Evolutionary conservation across 2,329 filamentous ascomycete species (phyloP).

Genomic region (Clonostachys sp.): DNA sequence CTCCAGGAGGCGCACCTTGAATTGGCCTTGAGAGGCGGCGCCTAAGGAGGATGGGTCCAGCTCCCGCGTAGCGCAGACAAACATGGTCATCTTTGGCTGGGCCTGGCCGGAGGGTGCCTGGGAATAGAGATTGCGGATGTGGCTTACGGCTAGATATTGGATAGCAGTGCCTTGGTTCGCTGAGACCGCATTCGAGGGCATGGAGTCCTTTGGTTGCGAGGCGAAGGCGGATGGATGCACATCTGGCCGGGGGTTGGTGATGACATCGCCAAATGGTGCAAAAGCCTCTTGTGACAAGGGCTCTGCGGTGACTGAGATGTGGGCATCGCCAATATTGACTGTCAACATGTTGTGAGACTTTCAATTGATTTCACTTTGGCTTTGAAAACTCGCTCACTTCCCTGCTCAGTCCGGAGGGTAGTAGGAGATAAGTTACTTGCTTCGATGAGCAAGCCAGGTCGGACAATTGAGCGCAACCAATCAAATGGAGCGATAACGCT

Average conservation of each 20-base stretch:
- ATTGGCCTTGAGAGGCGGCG: constrained; percentile 20
- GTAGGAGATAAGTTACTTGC: too few species aligned
- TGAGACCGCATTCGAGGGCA: constrained; percentile 46
- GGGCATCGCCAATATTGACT: constrained; percentile 12
- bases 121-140: constrained; percentile 66
- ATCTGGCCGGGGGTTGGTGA: constrained; percentile 65
- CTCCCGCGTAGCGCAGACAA: constrained; percentile 60
- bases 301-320: constrained; percentile 44
- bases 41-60: constrained; percentile 9
- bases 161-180: constrained; percentile 86
- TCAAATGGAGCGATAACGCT: too few species aligned
- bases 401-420: too few species aligned
- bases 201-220: constrained; percentile 21
- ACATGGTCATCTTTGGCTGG: constrained; percentile 76
- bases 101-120: constrained; percentile 51
- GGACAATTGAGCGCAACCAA: too few species aligned
- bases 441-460: too few species aligned
- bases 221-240: constrained; percentile 43
- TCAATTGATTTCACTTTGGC: too few species aligned
- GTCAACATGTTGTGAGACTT: constrained; percentile 6
- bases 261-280: constrained; percentile 75
- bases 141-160: constrained; percentile 80
- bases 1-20: constrained; percentile 71
- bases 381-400: too few species aligned
- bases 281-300: constrained; percentile 69